Percentiles rank a stretch among this genome's conserved stretches.
Evolutionary conservation across 257 asterid genomes (phyloP).

Genomic region (Gentiana dahurica): DNA sequence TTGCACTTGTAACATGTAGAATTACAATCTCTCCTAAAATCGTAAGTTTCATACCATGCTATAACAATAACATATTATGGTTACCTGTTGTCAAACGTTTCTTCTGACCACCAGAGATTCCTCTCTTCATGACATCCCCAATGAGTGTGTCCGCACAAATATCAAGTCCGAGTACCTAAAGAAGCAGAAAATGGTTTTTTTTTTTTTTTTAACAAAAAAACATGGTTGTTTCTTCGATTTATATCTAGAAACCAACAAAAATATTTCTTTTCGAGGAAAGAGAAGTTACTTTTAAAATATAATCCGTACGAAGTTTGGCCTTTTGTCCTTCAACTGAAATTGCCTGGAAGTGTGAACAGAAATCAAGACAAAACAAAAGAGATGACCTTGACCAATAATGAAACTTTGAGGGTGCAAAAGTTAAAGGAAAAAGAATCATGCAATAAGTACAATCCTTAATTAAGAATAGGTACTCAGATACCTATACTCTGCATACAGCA

Average conservation of each 20-base stretch:
- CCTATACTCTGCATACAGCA: too few relatives aligned
- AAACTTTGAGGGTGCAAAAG: constrained; percentile 43
- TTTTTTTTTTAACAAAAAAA: neutral
- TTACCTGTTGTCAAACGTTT: constrained; percentile 42
- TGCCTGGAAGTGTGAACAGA: constrained; percentile 22
- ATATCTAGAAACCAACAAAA: neutral
- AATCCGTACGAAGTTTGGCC: constrained; percentile 40
- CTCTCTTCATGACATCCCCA: constrained; percentile 45
- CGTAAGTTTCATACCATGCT: too few relatives aligned
- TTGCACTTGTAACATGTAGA: too few relatives aligned
- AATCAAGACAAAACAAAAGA: constrained; percentile 3
- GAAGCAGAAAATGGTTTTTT: neutral
- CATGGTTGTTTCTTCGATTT: neutral
- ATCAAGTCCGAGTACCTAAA: constrained; percentile 42
- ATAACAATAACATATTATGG: neutral
- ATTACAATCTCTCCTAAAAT: too few relatives aligned
- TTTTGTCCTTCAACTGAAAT: constrained; percentile 41
- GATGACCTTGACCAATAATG: neutral
- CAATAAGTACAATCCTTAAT: too few relatives aligned
- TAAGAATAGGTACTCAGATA: too few relatives aligned
- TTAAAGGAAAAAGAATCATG: too few relatives aligned
- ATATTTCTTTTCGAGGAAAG: neutral
- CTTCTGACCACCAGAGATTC: constrained; percentile 51
- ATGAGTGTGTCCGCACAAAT: constrained; percentile 31
- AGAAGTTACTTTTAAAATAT: constrained; percentile 34